Percentiles rank a stretch among this genome's conserved stretches.
These are phyloP conservation scores for Fusarium tupiense DNA, from an alignment of 2,329 filamentous ascomycete genomes.

Conservation along the genomic window DNA sequence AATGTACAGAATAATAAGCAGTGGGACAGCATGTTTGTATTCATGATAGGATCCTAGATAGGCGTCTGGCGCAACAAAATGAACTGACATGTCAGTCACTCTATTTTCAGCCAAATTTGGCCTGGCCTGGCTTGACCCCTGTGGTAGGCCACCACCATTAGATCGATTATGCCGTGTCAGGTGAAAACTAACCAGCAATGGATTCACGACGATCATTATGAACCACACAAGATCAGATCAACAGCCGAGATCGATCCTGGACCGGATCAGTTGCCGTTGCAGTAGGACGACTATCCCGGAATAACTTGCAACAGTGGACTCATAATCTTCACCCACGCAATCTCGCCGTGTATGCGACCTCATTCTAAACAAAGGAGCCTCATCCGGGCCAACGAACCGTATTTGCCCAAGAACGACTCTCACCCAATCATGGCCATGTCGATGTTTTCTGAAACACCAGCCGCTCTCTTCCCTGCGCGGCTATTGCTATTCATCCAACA, in stretches of 20 bases:
- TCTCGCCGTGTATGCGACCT: conserved; percentile 45
- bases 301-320: conserved; percentile 22
- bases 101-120: conserved; percentile 23
- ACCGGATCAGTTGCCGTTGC: conserved; percentile 10
- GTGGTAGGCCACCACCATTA: conserved; percentile 16
- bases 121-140: not conserved
- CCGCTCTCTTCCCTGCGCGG: conserved; percentile 24
- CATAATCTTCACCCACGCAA: conserved; percentile 30
- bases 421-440: conserved; percentile 36
- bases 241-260: conserved; percentile 8
- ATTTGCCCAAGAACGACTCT: conserved; percentile 3
- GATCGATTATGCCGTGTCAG: conserved; percentile 31
- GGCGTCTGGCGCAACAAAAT: conserved; percentile 56
- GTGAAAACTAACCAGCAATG: conserved; percentile 13
- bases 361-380: conserved; percentile 36
- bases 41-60: conserved; percentile 51
- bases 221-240: conserved; percentile 4
- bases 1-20: conserved; percentile 38
- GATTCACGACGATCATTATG: conserved; percentile 10
- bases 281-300: conserved; percentile 17
- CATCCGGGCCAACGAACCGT: conserved; percentile 26
- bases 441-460: conserved; percentile 22
- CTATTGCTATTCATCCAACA: conserved; percentile 28
- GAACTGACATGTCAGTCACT: conserved; percentile 46
- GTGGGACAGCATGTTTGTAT: conserved; percentile 45